These are phyloP conservation scores for Piper longum DNA, from an alignment of 164 flowering plant species.

Conservation along the genomic window DNA sequence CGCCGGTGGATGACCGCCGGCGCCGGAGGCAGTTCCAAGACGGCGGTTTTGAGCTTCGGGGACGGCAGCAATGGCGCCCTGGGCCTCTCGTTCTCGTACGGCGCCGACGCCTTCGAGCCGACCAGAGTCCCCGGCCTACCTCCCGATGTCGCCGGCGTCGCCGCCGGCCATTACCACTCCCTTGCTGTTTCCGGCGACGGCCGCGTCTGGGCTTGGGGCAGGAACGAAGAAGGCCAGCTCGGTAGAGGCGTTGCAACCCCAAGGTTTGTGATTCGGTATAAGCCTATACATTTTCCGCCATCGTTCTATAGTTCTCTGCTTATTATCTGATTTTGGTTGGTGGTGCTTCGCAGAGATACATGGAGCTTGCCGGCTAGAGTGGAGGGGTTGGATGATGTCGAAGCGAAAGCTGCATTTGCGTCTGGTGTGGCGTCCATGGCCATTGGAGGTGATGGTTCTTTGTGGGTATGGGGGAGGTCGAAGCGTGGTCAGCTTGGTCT, in stretches of 20 bases:
- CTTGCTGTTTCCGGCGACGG: slow-evolving; percentile 73
- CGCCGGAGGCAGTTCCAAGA: not conserved
- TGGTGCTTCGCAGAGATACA: slow-evolving; percentile 26
- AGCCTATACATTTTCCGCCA: not conserved
- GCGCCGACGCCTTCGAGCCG: slow-evolving; percentile 77
- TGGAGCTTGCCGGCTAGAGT: slow-evolving; percentile 65
- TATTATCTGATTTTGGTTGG: slow-evolving; percentile 1
- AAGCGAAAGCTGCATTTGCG: slow-evolving; percentile 55
- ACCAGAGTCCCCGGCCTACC: slow-evolving; percentile 52
- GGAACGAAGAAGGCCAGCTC: slow-evolving; percentile 70
- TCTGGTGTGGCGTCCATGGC: slow-evolving; percentile 82
- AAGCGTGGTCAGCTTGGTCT: slow-evolving; percentile 94
- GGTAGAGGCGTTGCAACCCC: slow-evolving; percentile 43
- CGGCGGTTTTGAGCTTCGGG: slow-evolving; percentile 61
- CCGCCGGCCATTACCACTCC: slow-evolving; percentile 91
- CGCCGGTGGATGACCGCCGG: not conserved
- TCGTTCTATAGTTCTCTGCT: not conserved
- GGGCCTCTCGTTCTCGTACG: slow-evolving; percentile 43
- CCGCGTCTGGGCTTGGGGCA: slow-evolving; percentile 88
- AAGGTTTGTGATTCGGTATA: slow-evolving; percentile 18
- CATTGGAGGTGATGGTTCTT: slow-evolving; percentile 73
- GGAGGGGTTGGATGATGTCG: slow-evolving; percentile 44
- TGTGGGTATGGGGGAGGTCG: slow-evolving; percentile 96
- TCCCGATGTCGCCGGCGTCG: slow-evolving; percentile 28
- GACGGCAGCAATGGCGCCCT: slow-evolving; percentile 83